Conservation (phyloP, 805 yeast genomes). For the Cyberlindnera lachancei region DNA sequence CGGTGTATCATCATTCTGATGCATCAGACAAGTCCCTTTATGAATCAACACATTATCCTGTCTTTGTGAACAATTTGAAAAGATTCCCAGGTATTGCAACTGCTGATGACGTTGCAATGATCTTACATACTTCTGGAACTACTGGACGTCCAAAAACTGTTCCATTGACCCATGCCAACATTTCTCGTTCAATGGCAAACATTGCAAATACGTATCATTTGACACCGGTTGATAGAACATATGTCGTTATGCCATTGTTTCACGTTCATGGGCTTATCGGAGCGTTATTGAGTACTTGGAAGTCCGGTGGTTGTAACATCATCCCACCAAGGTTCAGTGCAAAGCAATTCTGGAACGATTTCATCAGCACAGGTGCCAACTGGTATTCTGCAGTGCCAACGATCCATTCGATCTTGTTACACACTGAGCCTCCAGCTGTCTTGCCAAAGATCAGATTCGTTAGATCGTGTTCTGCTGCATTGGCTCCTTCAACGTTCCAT, state of each 20-base stretch:
- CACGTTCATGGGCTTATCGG: constrained; percentile 73
- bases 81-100: constrained; percentile 35
- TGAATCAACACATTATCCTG: constrained; percentile 23
- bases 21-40: constrained; percentile 22
- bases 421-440: constrained; percentile 39
- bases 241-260: constrained; percentile 70
- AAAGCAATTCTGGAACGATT: constrained; percentile 51
- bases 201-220: constrained; percentile 52
- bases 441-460: constrained; percentile 55
- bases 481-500: constrained; percentile 58
- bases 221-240: constrained; percentile 41
- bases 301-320: constrained; percentile 53
- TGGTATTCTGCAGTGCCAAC: constrained; percentile 82
- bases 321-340: constrained; percentile 61
- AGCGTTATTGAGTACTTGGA: constrained; percentile 53
- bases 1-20: constrained; percentile 22
- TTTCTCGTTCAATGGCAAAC: constrained; percentile 52
- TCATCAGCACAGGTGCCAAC: constrained; percentile 39
- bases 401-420: constrained; percentile 58
- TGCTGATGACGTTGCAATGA: constrained; percentile 52
- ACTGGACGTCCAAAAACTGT: constrained; percentile 75
- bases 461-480: constrained; percentile 64
- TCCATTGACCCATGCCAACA: constrained; percentile 58
- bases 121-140: constrained; percentile 69
- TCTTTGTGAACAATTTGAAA: constrained; percentile 23